Conservation (phyloP, 2,329 filamentous ascomycete genomes). For the Xenoacremonium recifei region DNA sequence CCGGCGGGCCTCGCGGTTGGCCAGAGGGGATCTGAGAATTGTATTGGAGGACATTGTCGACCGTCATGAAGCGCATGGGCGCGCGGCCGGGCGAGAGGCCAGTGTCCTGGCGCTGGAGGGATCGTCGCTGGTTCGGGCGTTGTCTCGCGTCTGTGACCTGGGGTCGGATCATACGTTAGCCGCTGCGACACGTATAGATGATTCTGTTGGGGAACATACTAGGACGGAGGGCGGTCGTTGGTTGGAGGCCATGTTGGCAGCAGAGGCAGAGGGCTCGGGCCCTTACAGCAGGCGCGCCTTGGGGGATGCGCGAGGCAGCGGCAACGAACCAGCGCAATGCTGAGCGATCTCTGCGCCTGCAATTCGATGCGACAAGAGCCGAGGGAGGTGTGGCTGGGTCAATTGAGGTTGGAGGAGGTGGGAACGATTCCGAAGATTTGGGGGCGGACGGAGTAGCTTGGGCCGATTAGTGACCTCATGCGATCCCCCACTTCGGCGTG, state of each 20-base stretch:
- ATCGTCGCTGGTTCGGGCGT: slow-evolving; percentile 30
- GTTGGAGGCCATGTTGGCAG: slow-evolving; percentile 50
- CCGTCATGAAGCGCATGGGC: slow-evolving; percentile 75
- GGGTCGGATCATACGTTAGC: slow-evolving; percentile 15
- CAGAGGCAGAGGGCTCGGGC: no score
- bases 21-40: slow-evolving; percentile 93
- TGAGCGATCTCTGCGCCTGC: neutral
- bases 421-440: neutral
- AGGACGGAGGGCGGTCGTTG: slow-evolving; percentile 56
- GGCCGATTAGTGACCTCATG: slow-evolving; percentile 1
- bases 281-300: no score
- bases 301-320: no score
- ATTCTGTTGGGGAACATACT: slow-evolving; percentile 38
- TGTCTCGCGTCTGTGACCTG: slow-evolving; percentile 41
- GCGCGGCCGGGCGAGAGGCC: slow-evolving; percentile 29
- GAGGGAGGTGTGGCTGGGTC: no score
- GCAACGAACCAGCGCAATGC: no score
- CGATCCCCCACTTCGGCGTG: neutral
- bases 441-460: neutral
- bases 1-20: slow-evolving; percentile 74
- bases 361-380: no score
- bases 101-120: slow-evolving; percentile 33
- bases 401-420: neutral
- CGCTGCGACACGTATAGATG: neutral
- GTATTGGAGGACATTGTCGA: slow-evolving; percentile 94